Conservation (phyloP, 495 filamentous ascomycete genomes). For the Mytilinidion resinicola region DNA sequence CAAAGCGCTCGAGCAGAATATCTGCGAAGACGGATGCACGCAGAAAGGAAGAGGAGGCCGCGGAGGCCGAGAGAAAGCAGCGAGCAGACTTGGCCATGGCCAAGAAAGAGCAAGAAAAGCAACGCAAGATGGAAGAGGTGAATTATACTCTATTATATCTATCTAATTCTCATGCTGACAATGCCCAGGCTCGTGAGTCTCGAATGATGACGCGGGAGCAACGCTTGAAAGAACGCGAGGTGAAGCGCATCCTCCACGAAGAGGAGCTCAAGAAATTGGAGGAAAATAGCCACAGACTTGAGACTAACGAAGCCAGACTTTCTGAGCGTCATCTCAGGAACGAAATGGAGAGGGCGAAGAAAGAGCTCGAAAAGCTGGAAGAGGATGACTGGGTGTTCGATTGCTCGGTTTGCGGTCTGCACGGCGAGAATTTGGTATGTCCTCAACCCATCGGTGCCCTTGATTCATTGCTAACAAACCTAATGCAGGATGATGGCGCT, state of each 20-base stretch:
- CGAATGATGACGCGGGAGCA: slow-evolving; percentile 81
- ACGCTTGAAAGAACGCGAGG: slow-evolving; percentile 74
- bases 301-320: slow-evolving; percentile 55
- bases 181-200: slow-evolving; percentile 59
- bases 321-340: slow-evolving; percentile 74
- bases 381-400: slow-evolving; percentile 93
- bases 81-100: slow-evolving; percentile 59
- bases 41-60: slow-evolving; percentile 61
- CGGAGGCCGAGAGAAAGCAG: slow-evolving; percentile 65
- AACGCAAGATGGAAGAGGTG: slow-evolving; percentile 56
- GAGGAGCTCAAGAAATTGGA: slow-evolving; percentile 72
- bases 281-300: slow-evolving; percentile 65
- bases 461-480: slow-evolving; percentile 20
- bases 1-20: slow-evolving; percentile 86
- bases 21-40: slow-evolving; percentile 75
- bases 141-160: slow-evolving; percentile 7
- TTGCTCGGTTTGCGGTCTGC: slow-evolving; percentile 76
- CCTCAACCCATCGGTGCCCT: background rate
- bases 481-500: slow-evolving; percentile 72
- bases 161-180: slow-evolving; percentile 1
- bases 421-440: slow-evolving; percentile 71
- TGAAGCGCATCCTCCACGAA: slow-evolving; percentile 71
- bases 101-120: slow-evolving; percentile 61
- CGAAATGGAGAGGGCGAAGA: slow-evolving; percentile 69
- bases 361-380: slow-evolving; percentile 64